These are phyloP conservation scores for Rhodamnia argentea DNA, from an alignment of 345 rosid species.

Conservation along the genomic window DNA sequence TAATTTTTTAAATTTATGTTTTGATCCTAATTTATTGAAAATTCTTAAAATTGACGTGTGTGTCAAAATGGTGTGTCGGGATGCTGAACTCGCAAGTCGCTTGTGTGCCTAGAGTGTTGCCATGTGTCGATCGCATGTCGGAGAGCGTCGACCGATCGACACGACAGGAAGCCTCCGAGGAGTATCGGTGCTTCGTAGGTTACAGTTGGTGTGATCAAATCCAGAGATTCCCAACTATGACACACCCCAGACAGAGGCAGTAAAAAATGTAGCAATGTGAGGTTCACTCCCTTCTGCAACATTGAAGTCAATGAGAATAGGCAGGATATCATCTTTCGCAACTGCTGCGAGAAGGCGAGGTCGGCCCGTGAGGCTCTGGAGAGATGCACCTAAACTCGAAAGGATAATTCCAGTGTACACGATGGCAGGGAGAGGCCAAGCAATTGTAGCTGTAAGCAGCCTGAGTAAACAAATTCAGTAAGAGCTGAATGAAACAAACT, in stretches of 20 bases:
- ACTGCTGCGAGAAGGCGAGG: conserved; percentile 92
- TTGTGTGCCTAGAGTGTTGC: too few species aligned
- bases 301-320: conserved; percentile 87
- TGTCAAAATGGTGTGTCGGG: too few species aligned
- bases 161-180: too few species aligned
- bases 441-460: conserved; percentile 84
- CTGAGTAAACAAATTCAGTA: conserved; percentile 25
- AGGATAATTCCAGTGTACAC: conserved; percentile 84
- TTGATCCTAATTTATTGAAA: too few species aligned
- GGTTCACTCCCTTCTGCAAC: conserved; percentile 81
- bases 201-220: conserved; percentile 89
- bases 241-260: conserved; percentile 86
- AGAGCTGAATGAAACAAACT: conserved; percentile 1
- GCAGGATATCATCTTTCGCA: conserved; percentile 92
- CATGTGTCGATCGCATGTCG: too few species aligned
- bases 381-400: conserved; percentile 95
- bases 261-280: conserved; percentile 77
- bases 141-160: too few species aligned
- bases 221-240: conserved; percentile 86
- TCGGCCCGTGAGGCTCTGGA: conserved; percentile 88
- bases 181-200: conserved; percentile 7
- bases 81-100: too few species aligned
- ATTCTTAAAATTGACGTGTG: too few species aligned
- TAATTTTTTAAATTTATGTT: too few species aligned
- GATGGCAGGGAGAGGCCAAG: conserved; percentile 87